These are phyloP conservation scores for Paxillus ammoniavirescens DNA, from an alignment of 768 basidiomycete genomes.

Conservation along the genomic window DNA sequence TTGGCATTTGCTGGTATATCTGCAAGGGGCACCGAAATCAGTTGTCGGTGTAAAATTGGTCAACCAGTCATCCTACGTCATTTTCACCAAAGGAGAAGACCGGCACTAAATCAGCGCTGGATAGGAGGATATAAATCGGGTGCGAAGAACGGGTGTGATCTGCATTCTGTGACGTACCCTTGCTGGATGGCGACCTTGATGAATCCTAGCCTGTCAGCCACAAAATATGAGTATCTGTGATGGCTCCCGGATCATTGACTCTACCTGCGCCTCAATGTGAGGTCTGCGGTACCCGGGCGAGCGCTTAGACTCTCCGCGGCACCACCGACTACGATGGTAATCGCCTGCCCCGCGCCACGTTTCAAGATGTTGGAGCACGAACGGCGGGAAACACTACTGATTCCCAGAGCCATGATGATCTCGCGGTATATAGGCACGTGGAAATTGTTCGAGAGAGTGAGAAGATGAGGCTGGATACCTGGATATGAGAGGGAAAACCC, in stretches of 20 bases:
- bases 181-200: slow-evolving; percentile 92
- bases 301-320: slow-evolving; percentile 94
- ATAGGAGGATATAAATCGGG: slow-evolving; percentile 2
- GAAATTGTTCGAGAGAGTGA: slow-evolving; percentile 91
- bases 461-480: slow-evolving; percentile 88
- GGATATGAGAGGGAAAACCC: slow-evolving; percentile 90
- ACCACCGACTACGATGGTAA: slow-evolving; percentile 95
- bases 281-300: slow-evolving; percentile 93
- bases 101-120: slow-evolving; percentile 90
- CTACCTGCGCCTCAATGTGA: slow-evolving; percentile 73
- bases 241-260: neutral
- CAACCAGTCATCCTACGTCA: slow-evolving; percentile 58
- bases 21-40: slow-evolving; percentile 29
- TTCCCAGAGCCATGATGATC: slow-evolving; percentile 79
- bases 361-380: slow-evolving; percentile 87
- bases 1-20: slow-evolving; percentile 98
- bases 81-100: slow-evolving; percentile 99
- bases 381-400: slow-evolving; percentile 89
- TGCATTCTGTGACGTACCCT: slow-evolving; percentile 49
- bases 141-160: neutral
- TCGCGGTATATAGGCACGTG: slow-evolving; percentile 92
- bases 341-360: slow-evolving; percentile 61
- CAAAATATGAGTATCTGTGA: neutral
- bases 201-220: slow-evolving; percentile 70
- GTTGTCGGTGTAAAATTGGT: neutral